Evolutionary conservation across 2,329 filamentous ascomycete genomes (phyloP), one percentile per base, ranked within the genome.

Genomic region (Phialocephala sp.): DNA sequence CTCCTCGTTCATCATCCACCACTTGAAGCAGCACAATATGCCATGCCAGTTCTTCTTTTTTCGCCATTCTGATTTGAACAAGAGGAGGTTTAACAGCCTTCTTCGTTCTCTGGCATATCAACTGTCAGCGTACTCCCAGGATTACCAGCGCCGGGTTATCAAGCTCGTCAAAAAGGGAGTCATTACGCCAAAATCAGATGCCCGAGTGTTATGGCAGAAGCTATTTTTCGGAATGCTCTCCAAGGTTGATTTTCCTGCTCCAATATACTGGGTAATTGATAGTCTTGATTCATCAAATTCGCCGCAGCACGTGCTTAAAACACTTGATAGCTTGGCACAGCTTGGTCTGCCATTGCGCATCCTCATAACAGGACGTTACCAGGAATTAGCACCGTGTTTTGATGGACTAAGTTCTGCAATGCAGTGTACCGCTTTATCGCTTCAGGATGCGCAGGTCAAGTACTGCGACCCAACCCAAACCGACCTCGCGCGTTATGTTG

Each of bases 1-100:
- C 5, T 71, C 75, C 11, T 68, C 75, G 5, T 74, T 65, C 60
- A 66, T 75, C 41, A 73, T 77, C 47, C 63, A 73, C 45, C 62
- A 71, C 58, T 66, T 74, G 18, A 60, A 57, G 27, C 56, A 67
- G 24, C 15, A 47, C 32, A 67, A 60, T 32, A 24, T 56, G n/a
- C 20, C 14, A 5, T 72, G 67, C 62, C 67, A 69, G 9, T 79
- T 75, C 59, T 76, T 71, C 43, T 47, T 47, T 22, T n/a, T 47
- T 15, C 15, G 43, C 14, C n/a, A 18, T 47, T 12, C 12, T 20
- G 43, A 47, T 18, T 8, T n/a, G 9, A 47, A 18, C 8, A 47
- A 47, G n/a, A 18, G 43, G n/a, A n/a, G 12, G 15, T 18, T 47
- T 12, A 47, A 18, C n/a, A 8, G 8, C 8, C n/a, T 18, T 20